Evolutionary conservation across 1,284 basidiomycete genomes (phyloP), one percentile per base, ranked within the genome.

Genomic region (Rhodotorula sp.): DNA sequence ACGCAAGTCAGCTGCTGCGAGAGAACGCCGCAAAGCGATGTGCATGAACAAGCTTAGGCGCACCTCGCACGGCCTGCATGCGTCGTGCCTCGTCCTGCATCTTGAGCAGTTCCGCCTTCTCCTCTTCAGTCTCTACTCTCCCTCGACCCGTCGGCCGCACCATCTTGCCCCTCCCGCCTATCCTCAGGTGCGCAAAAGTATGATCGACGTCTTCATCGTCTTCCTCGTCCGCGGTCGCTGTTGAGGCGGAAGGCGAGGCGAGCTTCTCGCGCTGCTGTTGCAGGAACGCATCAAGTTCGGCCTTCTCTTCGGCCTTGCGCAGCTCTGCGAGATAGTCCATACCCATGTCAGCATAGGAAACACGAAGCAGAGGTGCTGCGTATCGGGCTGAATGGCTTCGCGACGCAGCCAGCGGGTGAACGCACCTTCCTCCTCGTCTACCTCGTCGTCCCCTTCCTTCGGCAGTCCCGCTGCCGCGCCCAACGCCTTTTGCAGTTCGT

Each of bases 351-450:
- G 34, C 34, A 34, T 34, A 34, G 34, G 34, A 34, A 14, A 27
- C 14, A 54, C 3, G 14, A 17, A 5, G 54, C 19, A 7, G 17
- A 21, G 27, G 42, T 41, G 55, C 34, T 34, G 34, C 34, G 34
- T 34, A 34, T 34, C 34, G 34, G 34, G 34, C 34, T 34, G 34
- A 34, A 34, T 34, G 34, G 34, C 34, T 34, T 34, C 34, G 34
- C 34, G 34, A 34, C 34, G 34, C 34, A 34, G 34, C 34, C 34
- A 17, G 25, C 16, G 25, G 14, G 25, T 2, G 5, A 7, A 48
- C 70, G 48, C 21, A 72, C 70, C 66, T 13, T 66, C 53, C 21
- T 68, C 66, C 52, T 72, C 70, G 52, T 72, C 70, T 4, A 72
- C 64, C 54, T 72, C 70, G 17, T 68, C 66, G 17, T 52, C 66